A percentile compares a stretch with the other conserved stretches of the same genome.
Evolutionary conservation across 257 asterid species (phyloP).

Genomic region (Buddleja alternifolia): DNA sequence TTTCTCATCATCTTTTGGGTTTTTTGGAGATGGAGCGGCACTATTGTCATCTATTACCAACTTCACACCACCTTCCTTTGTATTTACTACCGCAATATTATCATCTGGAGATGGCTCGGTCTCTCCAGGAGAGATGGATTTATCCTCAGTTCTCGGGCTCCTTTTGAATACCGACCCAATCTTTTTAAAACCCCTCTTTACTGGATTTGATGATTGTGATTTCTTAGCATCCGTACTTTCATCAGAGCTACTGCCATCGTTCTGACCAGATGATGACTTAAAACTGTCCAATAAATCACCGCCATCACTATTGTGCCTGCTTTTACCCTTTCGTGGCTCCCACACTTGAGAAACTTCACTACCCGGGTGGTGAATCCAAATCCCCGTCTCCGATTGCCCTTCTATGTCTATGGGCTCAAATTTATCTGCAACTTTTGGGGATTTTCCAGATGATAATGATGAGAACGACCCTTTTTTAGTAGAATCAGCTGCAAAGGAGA

Average conservation of each 20-base stretch:
- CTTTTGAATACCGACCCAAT: slow-evolving; percentile 63
- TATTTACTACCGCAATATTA: slow-evolving; percentile 51
- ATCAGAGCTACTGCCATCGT: slow-evolving; percentile 55
- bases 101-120: slow-evolving; percentile 50
- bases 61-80: slow-evolving; percentile 61
- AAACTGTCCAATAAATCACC: slow-evolving; percentile 40
- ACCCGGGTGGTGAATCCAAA: slow-evolving; percentile 96
- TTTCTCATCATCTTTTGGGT: slow-evolving; percentile 43
- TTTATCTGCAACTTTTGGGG: slow-evolving; percentile 57
- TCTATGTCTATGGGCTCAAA: slow-evolving; percentile 77
- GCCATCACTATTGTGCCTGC: slow-evolving; percentile 39
- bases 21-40: slow-evolving; percentile 37
- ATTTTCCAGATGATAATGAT: slow-evolving; percentile 38
- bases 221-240: slow-evolving; percentile 52
- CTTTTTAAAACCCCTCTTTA: slow-evolving; percentile 61
- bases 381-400: slow-evolving; percentile 71
- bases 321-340: slow-evolving; percentile 87
- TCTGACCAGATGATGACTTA: slow-evolving; percentile 39
- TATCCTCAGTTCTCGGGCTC: slow-evolving; percentile 50
- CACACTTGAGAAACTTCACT: slow-evolving; percentile 80
- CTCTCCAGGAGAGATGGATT: slow-evolving; percentile 36
- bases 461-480: slow-evolving; percentile 46
- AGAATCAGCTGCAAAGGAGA: slow-evolving; percentile 44
- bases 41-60: slow-evolving; percentile 54
- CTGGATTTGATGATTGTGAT: slow-evolving; percentile 43